Conservation (phyloP, 169 alveolate genomes). For the Eimeria praecox region DNA sequence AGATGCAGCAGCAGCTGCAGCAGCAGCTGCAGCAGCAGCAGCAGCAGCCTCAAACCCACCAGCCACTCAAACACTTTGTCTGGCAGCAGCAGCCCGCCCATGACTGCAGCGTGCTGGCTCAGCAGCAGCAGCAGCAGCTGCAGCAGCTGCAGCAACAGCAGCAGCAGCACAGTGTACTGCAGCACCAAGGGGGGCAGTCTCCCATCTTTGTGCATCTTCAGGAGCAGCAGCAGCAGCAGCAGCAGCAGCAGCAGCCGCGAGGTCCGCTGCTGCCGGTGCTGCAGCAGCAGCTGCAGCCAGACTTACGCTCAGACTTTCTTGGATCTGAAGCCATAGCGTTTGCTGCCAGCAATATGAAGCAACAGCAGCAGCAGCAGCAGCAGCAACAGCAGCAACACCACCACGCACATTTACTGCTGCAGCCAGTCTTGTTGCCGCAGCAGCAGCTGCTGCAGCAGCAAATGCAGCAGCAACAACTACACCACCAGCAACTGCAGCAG, state of each 20-base stretch:
- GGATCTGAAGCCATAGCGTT: slow-evolving; percentile 6
- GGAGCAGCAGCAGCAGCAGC: slow-evolving; percentile 21
- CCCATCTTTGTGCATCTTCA: background rate
- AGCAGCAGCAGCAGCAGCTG: slow-evolving; percentile 26
- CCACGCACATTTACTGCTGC: too few species aligned
- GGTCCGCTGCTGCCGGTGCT: background rate
- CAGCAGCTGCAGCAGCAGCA: slow-evolving; percentile 16
- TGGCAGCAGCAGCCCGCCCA: background rate
- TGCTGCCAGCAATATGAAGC: background rate
- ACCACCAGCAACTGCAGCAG: slow-evolving; percentile 22
- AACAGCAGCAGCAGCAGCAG: slow-evolving; percentile 3
- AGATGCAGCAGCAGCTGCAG: background rate
- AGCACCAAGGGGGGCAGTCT: background rate
- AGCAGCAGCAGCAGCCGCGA: slow-evolving; percentile 23
- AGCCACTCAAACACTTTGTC: background rate
- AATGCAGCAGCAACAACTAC: background rate
- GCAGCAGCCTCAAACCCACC: background rate
- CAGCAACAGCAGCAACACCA: too few species aligned
- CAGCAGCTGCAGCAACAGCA: slow-evolving; percentile 30
- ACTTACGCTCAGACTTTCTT: background rate
- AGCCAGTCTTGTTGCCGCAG: slow-evolving; percentile 34
- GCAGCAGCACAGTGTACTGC: background rate
- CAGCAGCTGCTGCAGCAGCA: slow-evolving; percentile 24
- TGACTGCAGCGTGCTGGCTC: background rate
- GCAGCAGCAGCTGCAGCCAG: slow-evolving; percentile 36